Evolutionary conservation across 352 stramenopile species (phyloP), one percentile per base, ranked within the genome.

Genomic region (Pythium myriotylum): DNA sequence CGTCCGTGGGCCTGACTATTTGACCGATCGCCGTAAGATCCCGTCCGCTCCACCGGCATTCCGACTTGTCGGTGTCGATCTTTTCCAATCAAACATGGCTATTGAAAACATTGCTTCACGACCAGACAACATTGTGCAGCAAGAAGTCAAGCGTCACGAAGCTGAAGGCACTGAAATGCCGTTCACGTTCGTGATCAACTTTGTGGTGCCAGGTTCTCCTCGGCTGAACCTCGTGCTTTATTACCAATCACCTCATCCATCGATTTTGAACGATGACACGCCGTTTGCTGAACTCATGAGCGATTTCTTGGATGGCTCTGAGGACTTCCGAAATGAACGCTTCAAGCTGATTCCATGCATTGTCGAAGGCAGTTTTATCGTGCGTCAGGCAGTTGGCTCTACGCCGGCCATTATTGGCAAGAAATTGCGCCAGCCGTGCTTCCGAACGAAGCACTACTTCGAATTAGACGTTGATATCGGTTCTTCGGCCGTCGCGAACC

Each of bases 331-430:
- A 14, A 87, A 92, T 52, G 81, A 92, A 62, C 79, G 79, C 32
- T 92, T 92, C 56, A 92, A 92, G 72, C 62, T 92, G 13, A 92
- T 92, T 50, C 83, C 83, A 35, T 88, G 75, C 55, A 92, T 92
- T 45, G 81, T 91, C 6, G 83, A 92, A 65, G 83, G 83, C 2
- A 86, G 73, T 35, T 92, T 92, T 48, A 92, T 92, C 19, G 81
- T 92, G 54, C 80, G 81, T 22, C 83, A 92, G 59, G 83, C 83
- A 12, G 83, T 92, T 35, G 83, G 83, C 16, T 86, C 77, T 1
- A 92, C 81, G 1, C 83, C 83, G 0, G 76, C 83, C 9, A 77
- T 92, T 42, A 81, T 89, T 49, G 83, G 83, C 54, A 92, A 91
- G 59, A 92, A 92, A 55, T 57, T 92, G 24, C 79, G 77, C 5